Evolutionary conservation across 163 green algal genomes (phyloP).

Genomic region (Chlamydomonas reinhardtii): DNA sequence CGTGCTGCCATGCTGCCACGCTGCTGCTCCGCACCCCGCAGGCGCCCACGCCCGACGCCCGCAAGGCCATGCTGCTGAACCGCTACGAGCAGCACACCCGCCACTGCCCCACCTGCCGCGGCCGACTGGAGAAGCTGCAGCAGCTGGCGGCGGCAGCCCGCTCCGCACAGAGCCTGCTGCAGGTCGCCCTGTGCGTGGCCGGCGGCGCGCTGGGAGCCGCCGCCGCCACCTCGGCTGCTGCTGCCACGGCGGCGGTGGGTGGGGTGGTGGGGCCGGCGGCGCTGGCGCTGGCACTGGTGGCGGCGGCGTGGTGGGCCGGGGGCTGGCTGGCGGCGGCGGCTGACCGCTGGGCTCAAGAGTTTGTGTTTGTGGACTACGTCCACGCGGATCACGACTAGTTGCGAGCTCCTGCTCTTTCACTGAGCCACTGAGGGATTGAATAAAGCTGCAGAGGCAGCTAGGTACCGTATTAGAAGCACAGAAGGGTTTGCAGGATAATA

Average conservation of each 20-base stretch:
- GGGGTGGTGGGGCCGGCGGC: neutral
- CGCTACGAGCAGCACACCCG: slow-evolving; percentile 52
- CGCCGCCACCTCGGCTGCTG: neutral
- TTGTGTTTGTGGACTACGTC: slow-evolving; percentile 33
- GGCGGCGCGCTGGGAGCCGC: slow-evolving; percentile 5
- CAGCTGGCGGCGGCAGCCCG: neutral
- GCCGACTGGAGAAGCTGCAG: neutral
- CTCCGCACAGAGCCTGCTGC: neutral
- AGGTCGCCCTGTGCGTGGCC: neutral
- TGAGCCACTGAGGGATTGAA: too few relatives aligned
- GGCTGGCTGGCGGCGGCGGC: neutral
- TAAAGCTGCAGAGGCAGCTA: too few relatives aligned
- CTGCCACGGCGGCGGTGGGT: neutral
- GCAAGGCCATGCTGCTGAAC: neutral
- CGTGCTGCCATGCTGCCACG: neutral
- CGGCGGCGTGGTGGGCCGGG: neutral
- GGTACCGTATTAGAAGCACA: too few relatives aligned
- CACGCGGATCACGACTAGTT: slow-evolving; percentile 26
- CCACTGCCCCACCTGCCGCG: slow-evolving; percentile 27
- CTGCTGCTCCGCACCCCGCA: neutral
- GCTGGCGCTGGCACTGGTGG: neutral
- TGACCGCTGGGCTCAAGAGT: neutral
- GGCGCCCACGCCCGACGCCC: neutral
- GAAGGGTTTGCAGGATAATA: too few relatives aligned
- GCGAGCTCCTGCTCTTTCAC: too few relatives aligned